Conservation (phyloP, 345 rosid genomes). For the Acer negundo region DNA sequence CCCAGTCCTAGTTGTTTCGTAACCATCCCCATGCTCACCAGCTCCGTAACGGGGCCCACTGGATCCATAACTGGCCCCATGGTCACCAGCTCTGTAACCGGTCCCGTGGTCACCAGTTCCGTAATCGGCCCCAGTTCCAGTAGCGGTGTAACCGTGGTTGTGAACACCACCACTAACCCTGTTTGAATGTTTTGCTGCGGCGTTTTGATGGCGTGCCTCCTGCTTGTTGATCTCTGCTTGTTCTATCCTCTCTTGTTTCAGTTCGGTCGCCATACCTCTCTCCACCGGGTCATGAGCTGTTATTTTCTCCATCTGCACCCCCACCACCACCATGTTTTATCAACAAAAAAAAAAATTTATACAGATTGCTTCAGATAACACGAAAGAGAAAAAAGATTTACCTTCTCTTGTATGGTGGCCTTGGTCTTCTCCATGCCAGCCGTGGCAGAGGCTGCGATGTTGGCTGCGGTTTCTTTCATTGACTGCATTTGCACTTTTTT, state of each 20-base stretch:
- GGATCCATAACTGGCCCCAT: background rate
- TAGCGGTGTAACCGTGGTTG: background rate
- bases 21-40: background rate
- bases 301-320: constrained; percentile 54
- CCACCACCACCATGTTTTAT: background rate
- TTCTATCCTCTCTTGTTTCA: constrained; percentile 48
- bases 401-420: constrained; percentile 74
- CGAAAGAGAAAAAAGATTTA: constrained; percentile 4
- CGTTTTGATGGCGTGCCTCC: constrained; percentile 52
- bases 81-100: no score
- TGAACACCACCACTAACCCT: background rate
- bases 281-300: constrained; percentile 55
- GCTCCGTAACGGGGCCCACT: background rate
- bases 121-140: background rate
- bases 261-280: constrained; percentile 66
- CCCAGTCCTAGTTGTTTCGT: background rate
- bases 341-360: no score
- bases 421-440: constrained; percentile 86
- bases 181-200: constrained; percentile 35
- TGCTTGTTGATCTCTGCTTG: constrained; percentile 63
- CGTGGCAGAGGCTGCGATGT: constrained; percentile 77
- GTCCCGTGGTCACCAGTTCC: background rate
- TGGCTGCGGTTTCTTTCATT: constrained; percentile 60
- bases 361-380: background rate
- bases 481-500: constrained; percentile 7